Percentiles rank a stretch among this genome's conserved stretches.
These are phyloP conservation scores for Geotrichum ghanense DNA, from an alignment of 805 yeast species.

Conservation along the genomic window DNA sequence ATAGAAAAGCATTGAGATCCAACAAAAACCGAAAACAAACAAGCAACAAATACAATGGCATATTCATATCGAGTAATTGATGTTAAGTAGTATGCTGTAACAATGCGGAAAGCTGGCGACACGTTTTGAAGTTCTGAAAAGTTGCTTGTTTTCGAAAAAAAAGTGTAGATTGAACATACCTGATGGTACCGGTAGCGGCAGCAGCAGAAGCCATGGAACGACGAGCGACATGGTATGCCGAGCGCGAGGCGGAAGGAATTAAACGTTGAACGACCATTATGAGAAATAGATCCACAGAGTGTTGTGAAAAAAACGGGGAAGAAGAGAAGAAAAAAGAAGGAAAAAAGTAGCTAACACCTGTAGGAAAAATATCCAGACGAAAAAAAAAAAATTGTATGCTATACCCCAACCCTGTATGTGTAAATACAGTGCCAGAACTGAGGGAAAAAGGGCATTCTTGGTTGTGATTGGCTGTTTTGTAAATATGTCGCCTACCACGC, in stretches of 20 bases:
- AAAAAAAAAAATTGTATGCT: neutral
- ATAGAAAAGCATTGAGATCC: no score
- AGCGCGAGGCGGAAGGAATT: constrained; percentile 45
- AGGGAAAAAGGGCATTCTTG: no score
- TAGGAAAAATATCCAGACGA: neutral
- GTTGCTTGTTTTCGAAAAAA: no score
- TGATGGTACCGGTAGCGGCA: constrained; percentile 62
- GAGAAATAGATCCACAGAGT: constrained; percentile 2
- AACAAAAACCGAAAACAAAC: no score
- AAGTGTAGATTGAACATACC: constrained; percentile 41
- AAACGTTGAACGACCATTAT: constrained; percentile 42
- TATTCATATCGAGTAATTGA: no score
- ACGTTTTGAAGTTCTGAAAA: no score
- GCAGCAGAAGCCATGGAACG: constrained; percentile 72
- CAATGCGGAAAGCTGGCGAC: no score
- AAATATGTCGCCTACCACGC: no score
- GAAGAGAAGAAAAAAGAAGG: neutral
- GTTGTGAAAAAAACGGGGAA: constrained; percentile 1
- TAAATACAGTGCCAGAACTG: neutral
- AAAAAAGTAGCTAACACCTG: neutral
- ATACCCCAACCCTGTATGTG: neutral
- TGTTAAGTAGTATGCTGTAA: no score
- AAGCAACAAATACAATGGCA: no score
- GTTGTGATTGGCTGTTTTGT: no score
- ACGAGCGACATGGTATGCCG: constrained; percentile 79